Conservation (phyloP, 306 rosid species). For the Cyclanthera cordifolia region DNA sequence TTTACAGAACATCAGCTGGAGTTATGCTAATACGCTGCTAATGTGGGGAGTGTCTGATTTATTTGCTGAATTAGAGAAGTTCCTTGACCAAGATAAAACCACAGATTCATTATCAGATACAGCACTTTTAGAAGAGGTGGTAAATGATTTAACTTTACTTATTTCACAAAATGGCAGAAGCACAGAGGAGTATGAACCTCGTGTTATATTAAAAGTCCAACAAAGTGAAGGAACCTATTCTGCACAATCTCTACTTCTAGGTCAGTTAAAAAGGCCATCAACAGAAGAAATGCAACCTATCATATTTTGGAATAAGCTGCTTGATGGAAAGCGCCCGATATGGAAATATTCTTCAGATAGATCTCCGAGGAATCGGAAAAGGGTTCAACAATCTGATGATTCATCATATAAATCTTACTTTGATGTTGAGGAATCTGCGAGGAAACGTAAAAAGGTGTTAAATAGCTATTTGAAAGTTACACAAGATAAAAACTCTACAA, state of each 20-base stretch:
- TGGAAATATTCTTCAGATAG: conserved; percentile 54
- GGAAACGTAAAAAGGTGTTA: conserved; percentile 50
- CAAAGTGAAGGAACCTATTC: conserved; percentile 50
- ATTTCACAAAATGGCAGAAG: conserved; percentile 37
- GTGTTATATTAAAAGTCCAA: conserved; percentile 37
- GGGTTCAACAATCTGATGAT: conserved; percentile 31
- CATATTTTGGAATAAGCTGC: conserved; percentile 56
- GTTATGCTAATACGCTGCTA: conserved; percentile 42
- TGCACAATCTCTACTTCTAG: conserved; percentile 28
- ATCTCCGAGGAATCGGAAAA: conserved; percentile 64
- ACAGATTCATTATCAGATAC: conserved; percentile 18
- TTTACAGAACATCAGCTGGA: conserved; percentile 31
- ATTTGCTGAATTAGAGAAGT: conserved; percentile 45
- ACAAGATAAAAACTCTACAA: conserved; percentile 22
- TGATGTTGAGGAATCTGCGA: conserved; percentile 31
- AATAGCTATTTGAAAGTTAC: conserved; percentile 29
- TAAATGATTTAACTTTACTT: conserved; percentile 40
- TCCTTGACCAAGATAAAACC: conserved; percentile 29
- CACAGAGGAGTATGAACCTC: conserved; percentile 24
- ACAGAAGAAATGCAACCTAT: conserved; percentile 38
- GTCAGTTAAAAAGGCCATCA: conserved; percentile 33
- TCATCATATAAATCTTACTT: conserved; percentile 20
- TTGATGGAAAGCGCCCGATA: conserved; percentile 49
- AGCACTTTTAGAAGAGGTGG: conserved; percentile 30
- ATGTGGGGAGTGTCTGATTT: conserved; percentile 73